Evolutionary conservation across 306 rosid species (phyloP).

Genomic region (Cercis canadensis): DNA sequence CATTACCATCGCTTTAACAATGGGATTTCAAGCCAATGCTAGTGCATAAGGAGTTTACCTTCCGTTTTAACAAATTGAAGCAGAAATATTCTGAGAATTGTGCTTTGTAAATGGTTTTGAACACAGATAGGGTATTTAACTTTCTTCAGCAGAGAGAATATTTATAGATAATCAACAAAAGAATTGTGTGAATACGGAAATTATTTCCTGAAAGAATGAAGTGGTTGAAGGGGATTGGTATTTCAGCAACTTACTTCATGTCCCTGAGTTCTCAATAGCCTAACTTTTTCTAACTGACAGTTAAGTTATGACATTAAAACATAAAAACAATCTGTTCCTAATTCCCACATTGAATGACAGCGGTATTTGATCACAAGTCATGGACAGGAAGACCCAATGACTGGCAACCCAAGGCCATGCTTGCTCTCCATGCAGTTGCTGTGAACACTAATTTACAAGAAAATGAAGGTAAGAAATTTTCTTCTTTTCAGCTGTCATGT

Average conservation of each 20-base stretch:
- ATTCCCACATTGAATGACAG: slow-evolving; percentile 58
- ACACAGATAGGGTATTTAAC: slow-evolving; percentile 7
- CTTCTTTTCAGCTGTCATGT: slow-evolving; percentile 17
- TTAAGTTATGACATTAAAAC: slow-evolving; percentile 22
- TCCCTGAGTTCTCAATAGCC: slow-evolving; percentile 16
- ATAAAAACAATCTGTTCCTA: slow-evolving; percentile 23
- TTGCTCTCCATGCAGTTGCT: slow-evolving; percentile 86
- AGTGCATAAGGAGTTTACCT: slow-evolving; percentile 1
- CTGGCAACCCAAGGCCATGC: slow-evolving; percentile 96
- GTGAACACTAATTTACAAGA: slow-evolving; percentile 94
- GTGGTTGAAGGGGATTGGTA: slow-evolving; percentile 25
- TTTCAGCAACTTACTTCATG: slow-evolving; percentile 16
- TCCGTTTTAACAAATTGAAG: slow-evolving; percentile 3
- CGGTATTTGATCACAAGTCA: slow-evolving; percentile 70
- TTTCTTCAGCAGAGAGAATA: slow-evolving; percentile 14
- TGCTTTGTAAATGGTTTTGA: slow-evolving; percentile 15
- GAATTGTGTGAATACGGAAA: slow-evolving; percentile 5
- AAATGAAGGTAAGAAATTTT: slow-evolving; percentile 70
- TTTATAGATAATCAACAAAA: slow-evolving; percentile 7
- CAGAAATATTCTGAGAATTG: slow-evolving; percentile 19
- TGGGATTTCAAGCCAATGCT: not conserved
- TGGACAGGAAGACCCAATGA: slow-evolving; percentile 81
- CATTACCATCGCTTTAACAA: no score
- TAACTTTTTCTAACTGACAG: slow-evolving; percentile 1
- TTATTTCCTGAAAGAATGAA: slow-evolving; percentile 22